Evolutionary conservation across 805 yeast species (phyloP), one percentile per base, ranked within the genome.

Genomic region (Cyberlindnera euphorbiiphila): DNA sequence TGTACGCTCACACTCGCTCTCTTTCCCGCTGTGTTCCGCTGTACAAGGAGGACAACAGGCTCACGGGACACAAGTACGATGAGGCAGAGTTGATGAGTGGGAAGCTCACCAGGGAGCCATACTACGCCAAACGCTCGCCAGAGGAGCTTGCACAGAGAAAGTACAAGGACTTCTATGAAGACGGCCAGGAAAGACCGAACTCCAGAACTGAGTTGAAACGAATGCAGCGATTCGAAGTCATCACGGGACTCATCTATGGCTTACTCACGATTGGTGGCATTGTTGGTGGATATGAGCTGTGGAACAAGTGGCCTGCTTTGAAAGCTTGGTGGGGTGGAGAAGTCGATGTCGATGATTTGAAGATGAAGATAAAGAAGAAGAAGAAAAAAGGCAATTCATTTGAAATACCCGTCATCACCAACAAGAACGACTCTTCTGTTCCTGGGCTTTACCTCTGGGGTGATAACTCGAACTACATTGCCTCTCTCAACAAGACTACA

Each of bases 361-460:
- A 56, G 6, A 39, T 47, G 34, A 45, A 41, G 35, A 40, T 56
- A 6, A 39, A 48, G 34, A 45, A 41, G 35, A 40, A 46, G 39
- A 50, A 39, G 21, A 53, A 47, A 22, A 53, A 46, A 21, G 39
- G n/a, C n/a, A n/a, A n/a, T n/a, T n/a, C 42, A 13, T 46, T 51
- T 14, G 57, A 55, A 12, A 36, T 61, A 3, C 66, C 66, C 6
- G 28, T 41, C 1, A 53, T 69, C 2, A 62, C 41, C 3, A 46
- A 65, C 36, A 55, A 61, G 12, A 63, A 65, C 27, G 61, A 59
- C 27, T 61, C 71, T 5, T 44, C 57, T 1, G 66, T 65, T 4
- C 81, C 81, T 0, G 85, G 87, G 8, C 61, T 82, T 8, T 81
- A 78, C 47, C 51, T 73, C 12, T 79, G 85, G 72, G 91, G 89